Base-by-base conservation (phyloP, 345 rosid genomes). In the Mercurialis annua region DNA sequence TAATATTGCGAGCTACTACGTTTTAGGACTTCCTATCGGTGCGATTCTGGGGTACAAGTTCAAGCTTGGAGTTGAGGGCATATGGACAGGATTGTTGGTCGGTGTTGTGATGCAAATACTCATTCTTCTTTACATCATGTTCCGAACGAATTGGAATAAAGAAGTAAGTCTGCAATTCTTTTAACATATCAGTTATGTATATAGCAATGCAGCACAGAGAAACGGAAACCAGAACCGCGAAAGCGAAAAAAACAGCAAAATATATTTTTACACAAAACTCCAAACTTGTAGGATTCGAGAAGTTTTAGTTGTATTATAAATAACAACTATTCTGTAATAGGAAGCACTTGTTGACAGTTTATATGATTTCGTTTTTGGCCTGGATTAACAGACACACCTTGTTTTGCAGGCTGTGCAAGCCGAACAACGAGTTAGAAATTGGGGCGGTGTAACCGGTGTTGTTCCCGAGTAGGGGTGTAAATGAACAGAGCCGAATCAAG, bases 11-110 rank as follows among this genome's bases (percentile, higher is more conserved):
- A 88, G 98, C 63, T 90, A 93, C 57, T 93, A 90, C 68, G 36
- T 88, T 44, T 84, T 89, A 16, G 98, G 98, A 56, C 76, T 93
- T 66, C 98, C 97, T 2, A 85, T 88, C 26, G 97, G 97, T 77
- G 80, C 90, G 56, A 53, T 93, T 71, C 81, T 93, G 47, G 98
- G 97, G 42, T 93, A 90, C 83, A 85, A 85, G 38, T 78, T 86
- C 67, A 71, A 73, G 44, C 80, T 88, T 7, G 98, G 97, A 27
- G 94, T 73, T 2, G 21, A 59, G 46, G 87, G 90, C 23, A 80
- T 85, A 34, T 85, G 90, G 90, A 59, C 68, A 1, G 90, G 90
- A 33, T 80, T 85, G 90, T 47, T 83, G 79, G 47, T 73, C 4
- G 90, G 87, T 21, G 71, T 71, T 43, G 44, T 80, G 17, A 57